Evolutionary conservation across 2,329 filamentous ascomycete genomes (phyloP).

Genomic region (Chaetomiaceae sp.): DNA sequence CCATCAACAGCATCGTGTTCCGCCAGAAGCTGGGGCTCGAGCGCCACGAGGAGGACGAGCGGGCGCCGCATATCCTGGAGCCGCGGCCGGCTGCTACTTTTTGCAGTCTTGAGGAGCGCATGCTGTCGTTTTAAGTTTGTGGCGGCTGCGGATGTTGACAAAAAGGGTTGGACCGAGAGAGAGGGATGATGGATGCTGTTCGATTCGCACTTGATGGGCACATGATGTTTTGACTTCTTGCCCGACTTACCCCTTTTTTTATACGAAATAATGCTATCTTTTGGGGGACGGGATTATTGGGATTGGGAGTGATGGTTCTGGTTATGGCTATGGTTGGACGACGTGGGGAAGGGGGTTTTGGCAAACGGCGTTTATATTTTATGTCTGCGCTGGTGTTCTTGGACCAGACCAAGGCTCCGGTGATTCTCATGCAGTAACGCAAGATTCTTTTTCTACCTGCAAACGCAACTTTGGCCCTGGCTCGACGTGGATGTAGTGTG

Average conservation of each 20-base stretch:
- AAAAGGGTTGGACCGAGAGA: too few species aligned
- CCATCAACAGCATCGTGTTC: slow-evolving; percentile 56
- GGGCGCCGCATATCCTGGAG: slow-evolving; percentile 49
- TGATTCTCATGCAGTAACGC: slow-evolving; percentile 5
- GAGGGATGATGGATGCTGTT: too few species aligned
- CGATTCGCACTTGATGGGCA: too few species aligned
- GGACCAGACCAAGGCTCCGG: background rate
- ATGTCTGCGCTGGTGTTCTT: too few species aligned
- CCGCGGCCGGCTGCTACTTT: slow-evolving; percentile 60
- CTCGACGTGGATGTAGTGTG: too few species aligned
- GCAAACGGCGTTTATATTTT: slow-evolving; percentile 5
- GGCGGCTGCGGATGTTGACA: too few species aligned
- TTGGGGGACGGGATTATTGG: background rate
- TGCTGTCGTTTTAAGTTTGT: slow-evolving; percentile 37
- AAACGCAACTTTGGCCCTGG: background rate
- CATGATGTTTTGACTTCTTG: background rate
- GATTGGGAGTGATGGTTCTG: background rate
- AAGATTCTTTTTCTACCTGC: background rate
- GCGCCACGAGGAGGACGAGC: slow-evolving; percentile 49
- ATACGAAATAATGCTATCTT: slow-evolving; percentile 9
- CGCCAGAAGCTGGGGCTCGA: slow-evolving; percentile 52
- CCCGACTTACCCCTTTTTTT: slow-evolving; percentile 4
- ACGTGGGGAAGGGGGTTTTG: background rate
- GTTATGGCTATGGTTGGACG: background rate
- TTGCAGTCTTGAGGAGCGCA: slow-evolving; percentile 58